Percentiles rank a stretch among this genome's conserved stretches.
Conservation (phyloP, 169 alveolate species). For the Babesia ovata region DNA sequence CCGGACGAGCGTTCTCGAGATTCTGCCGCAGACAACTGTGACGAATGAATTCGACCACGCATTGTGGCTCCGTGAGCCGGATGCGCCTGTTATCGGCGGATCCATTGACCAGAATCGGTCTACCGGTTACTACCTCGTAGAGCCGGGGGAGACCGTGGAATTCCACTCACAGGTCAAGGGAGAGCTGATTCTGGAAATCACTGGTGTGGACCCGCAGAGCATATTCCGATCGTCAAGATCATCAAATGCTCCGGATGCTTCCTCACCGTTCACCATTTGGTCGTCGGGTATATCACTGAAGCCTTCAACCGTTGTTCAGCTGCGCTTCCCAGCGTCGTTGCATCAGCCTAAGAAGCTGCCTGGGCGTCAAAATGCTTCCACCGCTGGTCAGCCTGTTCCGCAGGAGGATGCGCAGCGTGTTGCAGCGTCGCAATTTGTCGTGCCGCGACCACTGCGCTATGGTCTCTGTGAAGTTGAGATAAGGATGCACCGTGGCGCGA, state of each 20-base stretch:
- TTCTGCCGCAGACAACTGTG: constrained; percentile 78
- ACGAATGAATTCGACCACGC: constrained; percentile 57
- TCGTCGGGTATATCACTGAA: constrained; percentile 50
- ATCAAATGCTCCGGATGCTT: neutral
- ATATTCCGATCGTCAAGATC: neutral
- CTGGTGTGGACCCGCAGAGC: constrained; percentile 70
- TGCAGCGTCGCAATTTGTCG: neutral
- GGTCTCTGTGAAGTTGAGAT: constrained; percentile 62
- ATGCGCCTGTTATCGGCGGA: constrained; percentile 26
- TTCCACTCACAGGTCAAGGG: constrained; percentile 82
- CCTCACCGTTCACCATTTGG: constrained; percentile 25
- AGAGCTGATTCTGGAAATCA: constrained; percentile 70
- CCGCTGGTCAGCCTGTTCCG: neutral
- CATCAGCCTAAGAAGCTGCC: neutral
- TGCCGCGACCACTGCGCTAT: constrained; percentile 12
- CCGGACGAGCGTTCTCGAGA: constrained; percentile 80
- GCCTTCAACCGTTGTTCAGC: constrained; percentile 48
- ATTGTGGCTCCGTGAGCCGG: constrained; percentile 71
- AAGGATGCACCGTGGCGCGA: constrained; percentile 61
- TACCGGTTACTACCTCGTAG: constrained; percentile 60
- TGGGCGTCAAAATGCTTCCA: neutral
- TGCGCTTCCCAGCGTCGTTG: constrained; percentile 42
- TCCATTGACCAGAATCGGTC: constrained; percentile 22
- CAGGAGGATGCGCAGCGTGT: neutral
- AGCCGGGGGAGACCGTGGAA: constrained; percentile 79